Conservation (phyloP, 129 eudicot genomes). For the Deinandra increscens region DNA sequence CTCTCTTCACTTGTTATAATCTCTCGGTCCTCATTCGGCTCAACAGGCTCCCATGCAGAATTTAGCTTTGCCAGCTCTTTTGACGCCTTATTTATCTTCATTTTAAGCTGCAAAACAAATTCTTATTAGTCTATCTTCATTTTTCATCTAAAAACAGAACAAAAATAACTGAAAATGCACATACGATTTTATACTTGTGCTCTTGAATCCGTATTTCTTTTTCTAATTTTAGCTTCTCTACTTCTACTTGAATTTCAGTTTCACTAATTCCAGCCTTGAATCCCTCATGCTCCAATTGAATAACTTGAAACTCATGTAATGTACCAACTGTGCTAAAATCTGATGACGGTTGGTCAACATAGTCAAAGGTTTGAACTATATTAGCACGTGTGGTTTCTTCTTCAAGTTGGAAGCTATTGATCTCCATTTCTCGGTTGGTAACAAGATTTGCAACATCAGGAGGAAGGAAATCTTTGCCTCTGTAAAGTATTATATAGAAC, state of each 20-base stretch:
- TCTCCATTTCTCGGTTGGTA: conserved; percentile 69
- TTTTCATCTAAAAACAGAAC: neutral
- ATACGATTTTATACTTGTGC: conserved; percentile 60
- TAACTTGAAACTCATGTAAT: conserved; percentile 58
- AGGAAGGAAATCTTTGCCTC: conserved; percentile 96
- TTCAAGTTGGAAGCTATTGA: conserved; percentile 50
- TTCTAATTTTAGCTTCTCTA: conserved; percentile 55
- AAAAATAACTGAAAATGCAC: conserved; percentile 24
- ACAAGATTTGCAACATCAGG: conserved; percentile 65
- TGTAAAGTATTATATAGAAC: conserved; percentile 79
- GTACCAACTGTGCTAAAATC: conserved; percentile 56
- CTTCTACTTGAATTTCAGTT: conserved; percentile 50
- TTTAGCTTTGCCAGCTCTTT: conserved; percentile 49
- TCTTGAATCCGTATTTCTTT: conserved; percentile 64
- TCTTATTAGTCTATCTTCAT: neutral
- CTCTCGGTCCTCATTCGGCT: conserved; percentile 68
- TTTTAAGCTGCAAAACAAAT: conserved; percentile 54
- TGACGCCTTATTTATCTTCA: conserved; percentile 65
- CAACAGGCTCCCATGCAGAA: conserved; percentile 54
- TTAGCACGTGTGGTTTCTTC: conserved; percentile 79
- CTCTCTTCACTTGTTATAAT: conserved; percentile 77
- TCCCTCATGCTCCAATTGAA: conserved; percentile 41
- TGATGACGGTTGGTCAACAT: conserved; percentile 38
- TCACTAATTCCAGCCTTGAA: conserved; percentile 32
- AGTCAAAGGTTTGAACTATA: conserved; percentile 41